Conservation (phyloP, 192 early-diverging fungal species). For the Podila epicladia region DNA sequence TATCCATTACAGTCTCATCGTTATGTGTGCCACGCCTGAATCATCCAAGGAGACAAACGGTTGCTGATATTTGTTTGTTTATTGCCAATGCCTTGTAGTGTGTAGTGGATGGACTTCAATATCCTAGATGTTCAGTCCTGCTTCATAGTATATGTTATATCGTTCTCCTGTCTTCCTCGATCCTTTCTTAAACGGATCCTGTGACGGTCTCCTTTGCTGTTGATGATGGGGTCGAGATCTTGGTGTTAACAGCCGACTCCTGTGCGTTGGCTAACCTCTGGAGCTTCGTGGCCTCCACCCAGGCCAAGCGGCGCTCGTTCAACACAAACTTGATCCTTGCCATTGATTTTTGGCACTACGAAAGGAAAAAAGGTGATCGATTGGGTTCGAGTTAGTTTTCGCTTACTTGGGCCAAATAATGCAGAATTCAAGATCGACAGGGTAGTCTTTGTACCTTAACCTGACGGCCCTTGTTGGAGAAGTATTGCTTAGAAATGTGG, state of each 20-base stretch:
- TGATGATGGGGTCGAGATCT: conserved; percentile 19
- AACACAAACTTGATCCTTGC: conserved; percentile 84
- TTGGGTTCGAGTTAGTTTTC: no score
- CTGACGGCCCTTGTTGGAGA: conserved; percentile 69
- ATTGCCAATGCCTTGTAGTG: no score
- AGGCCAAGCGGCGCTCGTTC: conserved; percentile 74
- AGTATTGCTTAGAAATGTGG: conserved; percentile 60
- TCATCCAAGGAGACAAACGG: no score
- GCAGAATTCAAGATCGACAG: no score
- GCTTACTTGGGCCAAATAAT: no score
- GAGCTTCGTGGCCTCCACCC: conserved; percentile 64
- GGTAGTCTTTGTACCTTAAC: conserved; percentile 59
- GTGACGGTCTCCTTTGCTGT: conserved; percentile 5
- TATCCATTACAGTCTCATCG: no score
- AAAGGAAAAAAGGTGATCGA: not conserved
- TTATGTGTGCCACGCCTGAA: no score
- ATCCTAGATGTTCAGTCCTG: no score
- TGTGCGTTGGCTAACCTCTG: conserved; percentile 23
- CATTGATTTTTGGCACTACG: conserved; percentile 84
- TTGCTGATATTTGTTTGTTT: no score
- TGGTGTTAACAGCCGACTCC: conserved; percentile 35
- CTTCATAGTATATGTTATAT: no score
- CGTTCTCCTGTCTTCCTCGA: not conserved
- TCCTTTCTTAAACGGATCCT: conserved; percentile 11
- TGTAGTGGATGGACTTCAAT: no score